A percentile compares a stretch with the other conserved stretches of the same genome.
Conservation (phyloP, 2,329 filamentous ascomycete species). For the Fusarium tupiense region DNA sequence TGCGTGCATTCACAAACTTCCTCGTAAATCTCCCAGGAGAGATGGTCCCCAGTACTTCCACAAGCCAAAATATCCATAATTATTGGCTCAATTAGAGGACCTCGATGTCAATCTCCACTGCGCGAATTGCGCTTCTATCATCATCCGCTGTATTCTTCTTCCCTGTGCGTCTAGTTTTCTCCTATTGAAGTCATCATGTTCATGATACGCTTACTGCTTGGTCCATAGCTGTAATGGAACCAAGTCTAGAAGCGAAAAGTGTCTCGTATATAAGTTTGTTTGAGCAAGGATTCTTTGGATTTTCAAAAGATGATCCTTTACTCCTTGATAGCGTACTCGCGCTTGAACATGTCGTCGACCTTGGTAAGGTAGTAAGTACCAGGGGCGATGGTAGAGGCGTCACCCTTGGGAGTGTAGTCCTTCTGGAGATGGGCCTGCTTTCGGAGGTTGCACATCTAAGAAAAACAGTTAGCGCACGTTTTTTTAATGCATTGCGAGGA, state of each 20-base stretch:
- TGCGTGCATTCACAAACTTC: slow-evolving; percentile 32
- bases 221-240: slow-evolving; percentile 12
- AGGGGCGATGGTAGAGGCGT: slow-evolving; percentile 69
- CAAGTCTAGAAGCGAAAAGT: slow-evolving; percentile 26
- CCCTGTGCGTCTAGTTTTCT: slow-evolving; percentile 42
- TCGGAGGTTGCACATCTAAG: slow-evolving; percentile 79
- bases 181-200: slow-evolving; percentile 35
- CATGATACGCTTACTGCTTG: slow-evolving; percentile 31
- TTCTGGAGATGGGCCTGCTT: slow-evolving; percentile 87
- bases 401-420: slow-evolving; percentile 76
- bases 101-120: slow-evolving; percentile 27
- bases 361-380: slow-evolving; percentile 83
- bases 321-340: slow-evolving; percentile 79
- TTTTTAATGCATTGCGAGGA: neutral
- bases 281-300: slow-evolving; percentile 27
- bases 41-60: slow-evolving; percentile 37
- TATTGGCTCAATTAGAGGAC: slow-evolving; percentile 42
- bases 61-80: slow-evolving; percentile 34
- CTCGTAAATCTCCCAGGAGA: slow-evolving; percentile 30
- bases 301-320: slow-evolving; percentile 51
- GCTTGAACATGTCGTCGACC: slow-evolving; percentile 88
- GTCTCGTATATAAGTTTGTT: slow-evolving; percentile 17
- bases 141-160: slow-evolving; percentile 37
- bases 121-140: slow-evolving; percentile 38
- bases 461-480: slow-evolving; percentile 33